Conservation (phyloP, 2,329 filamentous ascomycete genomes). For the Paracorniculantispora psalliotae region DNA sequence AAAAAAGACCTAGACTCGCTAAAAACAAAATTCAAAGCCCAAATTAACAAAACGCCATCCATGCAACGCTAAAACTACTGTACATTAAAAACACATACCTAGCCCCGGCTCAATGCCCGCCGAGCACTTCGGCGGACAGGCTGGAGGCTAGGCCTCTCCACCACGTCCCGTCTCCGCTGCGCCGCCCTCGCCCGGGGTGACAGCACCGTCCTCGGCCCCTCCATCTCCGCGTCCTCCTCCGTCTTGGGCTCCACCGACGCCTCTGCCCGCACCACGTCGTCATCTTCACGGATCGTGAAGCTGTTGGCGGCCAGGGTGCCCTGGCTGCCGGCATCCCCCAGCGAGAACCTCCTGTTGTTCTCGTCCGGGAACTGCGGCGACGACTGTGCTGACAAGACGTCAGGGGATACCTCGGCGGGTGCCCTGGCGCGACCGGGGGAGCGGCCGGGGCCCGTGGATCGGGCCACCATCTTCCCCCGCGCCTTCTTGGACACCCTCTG, state of each 20-base stretch:
- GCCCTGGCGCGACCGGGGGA: neutral
- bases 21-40: too few species aligned
- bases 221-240: neutral
- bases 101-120: neutral
- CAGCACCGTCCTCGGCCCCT: neutral
- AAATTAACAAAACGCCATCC: too few species aligned
- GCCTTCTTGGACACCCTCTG: neutral
- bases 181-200: neutral
- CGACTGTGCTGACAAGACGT: neutral
- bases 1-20: too few species aligned
- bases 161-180: neutral
- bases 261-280: neutral
- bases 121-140: slow-evolving; percentile 1
- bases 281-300: neutral
- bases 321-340: too few species aligned
- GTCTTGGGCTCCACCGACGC: neutral
- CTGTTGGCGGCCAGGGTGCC: neutral
- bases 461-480: neutral
- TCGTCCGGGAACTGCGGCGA: too few species aligned
- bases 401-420: neutral
- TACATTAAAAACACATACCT: too few species aligned
- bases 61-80: too few species aligned
- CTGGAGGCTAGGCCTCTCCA: neutral
- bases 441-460: neutral
- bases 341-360: too few species aligned